A percentile compares a stretch with the other conserved stretches of the same genome.
phyloP scores from a whole-genome alignment of 2,329 filamentous ascomycete species.

The Aspergillus vadensis region DNA sequence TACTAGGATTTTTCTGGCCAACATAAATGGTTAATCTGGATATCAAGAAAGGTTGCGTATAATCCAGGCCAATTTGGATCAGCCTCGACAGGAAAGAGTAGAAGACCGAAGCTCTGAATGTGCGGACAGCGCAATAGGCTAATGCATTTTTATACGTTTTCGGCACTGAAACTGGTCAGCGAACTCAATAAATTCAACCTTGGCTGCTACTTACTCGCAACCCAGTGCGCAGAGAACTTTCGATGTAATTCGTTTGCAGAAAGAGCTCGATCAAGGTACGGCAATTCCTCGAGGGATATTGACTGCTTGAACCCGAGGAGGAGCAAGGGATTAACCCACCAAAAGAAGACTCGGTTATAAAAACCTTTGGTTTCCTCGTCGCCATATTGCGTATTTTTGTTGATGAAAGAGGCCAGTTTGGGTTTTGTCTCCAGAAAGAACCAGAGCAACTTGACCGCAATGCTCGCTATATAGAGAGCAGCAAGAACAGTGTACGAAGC shows the following conservation, averaged over 20 bases:
- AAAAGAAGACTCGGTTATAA: constrained; percentile 9
- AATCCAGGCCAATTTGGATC: neutral
- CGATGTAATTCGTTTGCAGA: constrained; percentile 1
- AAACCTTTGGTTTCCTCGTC: constrained; percentile 1
- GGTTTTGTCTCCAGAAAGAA: constrained; percentile 3
- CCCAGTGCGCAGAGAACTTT: neutral
- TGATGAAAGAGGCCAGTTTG: neutral
- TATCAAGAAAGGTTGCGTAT: constrained; percentile 7
- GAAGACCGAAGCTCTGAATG: neutral
- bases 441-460: constrained; percentile 1
- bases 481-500: neutral
- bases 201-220: neutral
- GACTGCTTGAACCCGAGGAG: neutral
- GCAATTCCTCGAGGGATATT: constrained; percentile 5
- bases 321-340: constrained; percentile 13
- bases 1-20: neutral
- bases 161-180: neutral
- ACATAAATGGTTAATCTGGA: neutral
- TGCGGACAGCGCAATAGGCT: neutral
- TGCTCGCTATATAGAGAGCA: neutral
- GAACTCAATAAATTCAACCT: no score
- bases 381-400: neutral
- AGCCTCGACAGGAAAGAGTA: neutral
- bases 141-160: neutral
- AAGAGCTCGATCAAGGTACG: constrained; percentile 5